phyloP scores from a whole-genome alignment of 1,139 yeast genomes.

The Taphrina deformans region DNA sequence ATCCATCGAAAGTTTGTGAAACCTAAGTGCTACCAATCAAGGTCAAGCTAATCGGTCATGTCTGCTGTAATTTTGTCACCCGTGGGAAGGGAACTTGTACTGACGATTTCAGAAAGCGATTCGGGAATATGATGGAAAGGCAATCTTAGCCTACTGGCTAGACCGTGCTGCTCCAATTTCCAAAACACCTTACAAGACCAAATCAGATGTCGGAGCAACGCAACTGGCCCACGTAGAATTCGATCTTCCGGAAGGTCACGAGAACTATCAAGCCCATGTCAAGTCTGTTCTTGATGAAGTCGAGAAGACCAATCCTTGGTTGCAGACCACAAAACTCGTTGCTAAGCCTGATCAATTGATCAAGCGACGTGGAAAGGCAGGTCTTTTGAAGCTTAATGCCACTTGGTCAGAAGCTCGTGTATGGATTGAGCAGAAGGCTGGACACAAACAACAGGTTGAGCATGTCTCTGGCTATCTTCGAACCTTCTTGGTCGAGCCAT shows the following conservation, averaged over 20 bases:
- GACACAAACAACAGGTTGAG: slow-evolving; percentile 49
- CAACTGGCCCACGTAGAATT: slow-evolving; percentile 38
- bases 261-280: slow-evolving; percentile 44
- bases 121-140: slow-evolving; percentile 54
- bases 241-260: slow-evolving; percentile 48
- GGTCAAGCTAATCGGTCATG: slow-evolving; percentile 7
- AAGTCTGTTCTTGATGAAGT: slow-evolving; percentile 46
- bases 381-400: slow-evolving; percentile 51
- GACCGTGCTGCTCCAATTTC: slow-evolving; percentile 49
- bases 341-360: slow-evolving; percentile 54
- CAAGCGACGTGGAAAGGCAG: slow-evolving; percentile 53
- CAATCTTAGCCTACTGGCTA: slow-evolving; percentile 50
- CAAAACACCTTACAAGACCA: slow-evolving; percentile 42
- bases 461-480: slow-evolving; percentile 48
- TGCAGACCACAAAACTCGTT: slow-evolving; percentile 49
- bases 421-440: slow-evolving; percentile 51
- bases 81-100: no score
- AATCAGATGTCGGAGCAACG: slow-evolving; percentile 41
- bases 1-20: no score
- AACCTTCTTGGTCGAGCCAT: slow-evolving; percentile 53
- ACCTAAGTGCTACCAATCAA: no score
- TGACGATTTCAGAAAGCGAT: slow-evolving; percentile 52
- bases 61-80: slow-evolving; percentile 30
- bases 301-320: slow-evolving; percentile 50
- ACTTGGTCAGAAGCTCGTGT: slow-evolving; percentile 51